phyloP scores from a whole-genome alignment of 2,329 filamentous ascomycete genomes.

The Pestalotiopsis fici region DNA sequence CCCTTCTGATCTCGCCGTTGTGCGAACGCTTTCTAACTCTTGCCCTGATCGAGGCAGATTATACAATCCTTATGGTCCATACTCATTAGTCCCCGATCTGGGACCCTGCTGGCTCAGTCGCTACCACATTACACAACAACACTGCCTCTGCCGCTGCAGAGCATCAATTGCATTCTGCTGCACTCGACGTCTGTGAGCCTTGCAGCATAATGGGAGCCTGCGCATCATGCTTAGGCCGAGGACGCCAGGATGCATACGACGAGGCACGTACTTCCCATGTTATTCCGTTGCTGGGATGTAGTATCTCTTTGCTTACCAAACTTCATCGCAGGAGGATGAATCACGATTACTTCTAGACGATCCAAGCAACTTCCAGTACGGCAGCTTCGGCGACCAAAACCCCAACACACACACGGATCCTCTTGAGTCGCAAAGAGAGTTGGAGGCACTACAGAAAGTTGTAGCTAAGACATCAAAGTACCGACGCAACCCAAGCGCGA shows the following conservation, averaged over 20 bases:
- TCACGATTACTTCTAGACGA: conserved; percentile 63
- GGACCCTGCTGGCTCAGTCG: conserved; percentile 16
- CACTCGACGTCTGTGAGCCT: not conserved
- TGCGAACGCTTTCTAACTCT: conserved; percentile 27
- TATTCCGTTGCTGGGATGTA: not conserved
- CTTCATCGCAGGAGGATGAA: conserved; percentile 50
- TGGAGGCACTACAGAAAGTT: conserved; percentile 64
- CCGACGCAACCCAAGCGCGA: conserved; percentile 20
- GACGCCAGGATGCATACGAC: conserved; percentile 51
- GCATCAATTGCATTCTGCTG: conserved; percentile 5
- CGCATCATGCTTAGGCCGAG: conserved; percentile 59
- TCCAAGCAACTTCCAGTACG: conserved; percentile 59
- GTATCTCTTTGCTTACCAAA: conserved; percentile 6
- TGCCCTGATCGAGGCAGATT: conserved; percentile 32
- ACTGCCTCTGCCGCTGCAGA: conserved; percentile 3
- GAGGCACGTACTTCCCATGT: conserved; percentile 44
- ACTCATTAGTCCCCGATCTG: conserved; percentile 15
- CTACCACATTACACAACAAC: conserved; percentile 16
- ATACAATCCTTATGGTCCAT: conserved; percentile 31
- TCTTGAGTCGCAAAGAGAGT: conserved; percentile 63
- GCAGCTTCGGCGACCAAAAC: conserved; percentile 61
- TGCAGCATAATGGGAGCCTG: conserved; percentile 56
- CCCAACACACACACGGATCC: conserved; percentile 58
- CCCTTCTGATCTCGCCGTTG: not conserved
- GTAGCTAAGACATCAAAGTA: conserved; percentile 67